phyloP scores from a whole-genome alignment of 495 filamentous ascomycete species.

The Sabuloglossum arenarium region DNA sequence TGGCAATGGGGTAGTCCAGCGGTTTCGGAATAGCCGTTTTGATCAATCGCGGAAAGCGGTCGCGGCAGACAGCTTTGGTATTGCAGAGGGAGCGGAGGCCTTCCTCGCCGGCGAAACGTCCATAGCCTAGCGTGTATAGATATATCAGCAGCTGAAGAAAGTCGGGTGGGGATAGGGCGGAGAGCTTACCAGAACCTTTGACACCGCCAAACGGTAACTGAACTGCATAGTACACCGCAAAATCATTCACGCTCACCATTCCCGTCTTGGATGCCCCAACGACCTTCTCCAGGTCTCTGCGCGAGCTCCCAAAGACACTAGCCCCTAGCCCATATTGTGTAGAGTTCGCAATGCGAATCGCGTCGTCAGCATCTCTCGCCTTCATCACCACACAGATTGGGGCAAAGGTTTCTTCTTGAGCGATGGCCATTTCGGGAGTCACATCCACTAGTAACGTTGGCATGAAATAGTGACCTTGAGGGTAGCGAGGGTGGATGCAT shows the following conservation, averaged over 20 bases:
- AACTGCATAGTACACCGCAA: constrained; percentile 76
- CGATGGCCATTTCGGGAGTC: constrained; percentile 38
- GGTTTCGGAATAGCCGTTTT: constrained; percentile 58
- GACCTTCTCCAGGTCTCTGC: constrained; percentile 29
- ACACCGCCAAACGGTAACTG: constrained; percentile 86
- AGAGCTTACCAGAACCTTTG: constrained; percentile 31
- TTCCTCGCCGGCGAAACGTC: constrained; percentile 80
- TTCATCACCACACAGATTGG: constrained; percentile 73
- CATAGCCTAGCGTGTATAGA: constrained; percentile 38
- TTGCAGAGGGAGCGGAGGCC: constrained; percentile 72
- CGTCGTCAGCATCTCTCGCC: constrained; percentile 33
- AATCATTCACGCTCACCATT: constrained; percentile 90
- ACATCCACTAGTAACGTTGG: constrained; percentile 85
- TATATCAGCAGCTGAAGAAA: background rate
- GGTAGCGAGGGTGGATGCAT: constrained; percentile 43
- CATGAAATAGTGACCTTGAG: constrained; percentile 70
- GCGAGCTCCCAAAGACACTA: constrained; percentile 42
- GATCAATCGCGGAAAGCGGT: constrained; percentile 37
- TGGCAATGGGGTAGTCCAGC: constrained; percentile 55
- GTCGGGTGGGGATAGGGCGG: background rate
- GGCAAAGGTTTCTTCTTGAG: constrained; percentile 78
- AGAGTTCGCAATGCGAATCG: constrained; percentile 54
- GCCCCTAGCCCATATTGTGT: constrained; percentile 60
- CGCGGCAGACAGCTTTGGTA: constrained; percentile 63
- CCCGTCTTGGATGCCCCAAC: constrained; percentile 54